Base-by-base conservation (phyloP, 441 rosid species). In the Adansonia gregorii region DNA sequence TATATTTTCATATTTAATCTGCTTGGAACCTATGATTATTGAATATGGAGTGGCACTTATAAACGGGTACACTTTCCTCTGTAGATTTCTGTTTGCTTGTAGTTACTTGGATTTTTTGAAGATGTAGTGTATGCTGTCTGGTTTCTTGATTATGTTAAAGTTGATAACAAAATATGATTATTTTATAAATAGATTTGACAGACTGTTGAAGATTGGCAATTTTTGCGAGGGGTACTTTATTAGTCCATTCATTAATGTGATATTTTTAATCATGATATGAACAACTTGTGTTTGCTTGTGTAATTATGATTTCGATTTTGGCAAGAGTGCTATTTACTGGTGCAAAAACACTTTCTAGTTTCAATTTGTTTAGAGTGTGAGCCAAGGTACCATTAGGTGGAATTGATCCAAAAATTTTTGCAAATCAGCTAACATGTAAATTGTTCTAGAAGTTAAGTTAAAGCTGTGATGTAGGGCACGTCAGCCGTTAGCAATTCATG, bases 211-310 rank as follows among this genome's bases (percentile, higher is more conserved):
- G 52, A 22, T 24, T 8, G 10, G 41, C 19, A 27, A 63, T 63
- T 48, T 69, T 19, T 49, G 15, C 39, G 31, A 19, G 20, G 39
- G 22, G 8, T 49, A 49, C 41, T 22, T 70, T 1, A 27, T 69
- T 51, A 51, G 20, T 51, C 39, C 39, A 15, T 51, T 51, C 8
- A 27, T 22, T 27, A 46, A 48, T 24, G 19, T 68, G 73, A 48
- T 48, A 15, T 22, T 68, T 67, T 68, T 67, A 46, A 67, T 68
- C 35, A 68, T 48, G 58, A 68, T 68, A 12, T 22, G 41, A 45
- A 68, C 41, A 68, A 68, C 58, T 68, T 46, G 55, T 46, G 8
- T 22, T 68, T 46, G 5, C 12, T 48, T 20, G 56, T 24, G 19
- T 7, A 24, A 27, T 67, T 46, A 46, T 22, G 73, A 68, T 46